Evolutionary conservation across 2,329 filamentous ascomycete genomes (phyloP), one percentile per base, ranked within the genome.

Genomic region (Aspergillus ruber): DNA sequence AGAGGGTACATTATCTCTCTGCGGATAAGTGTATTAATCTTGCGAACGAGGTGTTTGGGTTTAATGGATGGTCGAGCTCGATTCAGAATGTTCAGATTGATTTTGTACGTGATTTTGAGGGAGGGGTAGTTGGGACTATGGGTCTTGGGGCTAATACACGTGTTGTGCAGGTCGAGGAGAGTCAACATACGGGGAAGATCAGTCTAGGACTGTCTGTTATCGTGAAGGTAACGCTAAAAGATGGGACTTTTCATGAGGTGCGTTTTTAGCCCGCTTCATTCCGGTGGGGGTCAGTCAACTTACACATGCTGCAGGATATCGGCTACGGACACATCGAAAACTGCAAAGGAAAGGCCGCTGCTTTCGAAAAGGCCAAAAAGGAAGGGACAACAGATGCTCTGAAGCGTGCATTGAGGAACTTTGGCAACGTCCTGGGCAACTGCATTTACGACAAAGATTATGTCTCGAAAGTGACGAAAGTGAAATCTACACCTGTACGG

Each of bases 321-420:
- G 93, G 93, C 23, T 98, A 98, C 62, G 93, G 93, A 6, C 88
- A 93, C 56, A 95, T 95, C 58, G 91, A 97, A 68, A 98, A 98
- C 62, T 89, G 85, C 67, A 94, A 91, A 70, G 87, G 88, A 47
- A 98, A 98, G 72, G 91, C 90, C 3, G 86, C 88, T 44, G 93
- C 91, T 0, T 98, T 97, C 61, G 93, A 98, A 67, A 98, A 98
- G 71, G 90, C 93, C 1, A 98, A 97, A 74, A 98, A 98, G 67
- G 90, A 97, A 73, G 94, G 89, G 6, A 94, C 90, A 2, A 97
- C 94, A 8, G 93, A 98, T 70, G 93, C 84, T 1, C 66, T 98
- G 63, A 98, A 98, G 71, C 80, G 93, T 56, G 83, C 93, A 1
- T 66, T 98, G 60, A 80, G 91, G 50, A 96, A 84, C 54, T 98